Conservation (phyloP, 148 eudicot genomes). For the Rhododendron griersonianum region DNA sequence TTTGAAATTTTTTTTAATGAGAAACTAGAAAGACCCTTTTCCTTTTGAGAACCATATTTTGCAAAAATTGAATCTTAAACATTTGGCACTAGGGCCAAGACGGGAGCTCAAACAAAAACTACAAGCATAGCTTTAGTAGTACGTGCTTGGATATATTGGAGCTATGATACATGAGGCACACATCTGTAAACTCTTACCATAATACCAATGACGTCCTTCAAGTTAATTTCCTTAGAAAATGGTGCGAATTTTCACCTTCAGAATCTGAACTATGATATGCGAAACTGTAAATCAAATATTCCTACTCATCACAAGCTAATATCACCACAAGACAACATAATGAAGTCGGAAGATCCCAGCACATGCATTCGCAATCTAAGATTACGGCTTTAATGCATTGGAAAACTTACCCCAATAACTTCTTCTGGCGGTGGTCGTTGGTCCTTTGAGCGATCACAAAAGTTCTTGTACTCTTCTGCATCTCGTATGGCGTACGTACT, state of each 20-base stretch:
- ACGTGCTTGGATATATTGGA: background rate
- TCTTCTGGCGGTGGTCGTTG: conserved; percentile 97
- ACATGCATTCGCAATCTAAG: background rate
- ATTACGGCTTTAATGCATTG: background rate
- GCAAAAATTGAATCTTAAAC: background rate
- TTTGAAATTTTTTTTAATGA: background rate
- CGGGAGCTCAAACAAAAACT: background rate
- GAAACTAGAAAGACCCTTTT: background rate
- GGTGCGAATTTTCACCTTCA: background rate
- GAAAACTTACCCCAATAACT: conserved; percentile 80
- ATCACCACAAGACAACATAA: background rate
- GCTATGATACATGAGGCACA: background rate
- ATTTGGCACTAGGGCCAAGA: background rate
- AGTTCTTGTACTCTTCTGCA: conserved; percentile 93
- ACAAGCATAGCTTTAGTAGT: background rate
- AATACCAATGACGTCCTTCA: background rate
- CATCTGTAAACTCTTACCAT: background rate
- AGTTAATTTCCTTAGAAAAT: background rate
- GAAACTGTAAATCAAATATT: background rate
- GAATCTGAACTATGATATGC: background rate
- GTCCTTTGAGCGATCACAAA: conserved; percentile 90
- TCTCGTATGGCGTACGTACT: conserved; percentile 95
- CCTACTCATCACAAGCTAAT: background rate
- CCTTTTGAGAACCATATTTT: background rate
- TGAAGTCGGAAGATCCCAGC: background rate